Evolutionary conservation across 768 basidiomycete species (phyloP), one percentile per base, ranked within the genome.

Genomic region (Infundibulicybe gibba): DNA sequence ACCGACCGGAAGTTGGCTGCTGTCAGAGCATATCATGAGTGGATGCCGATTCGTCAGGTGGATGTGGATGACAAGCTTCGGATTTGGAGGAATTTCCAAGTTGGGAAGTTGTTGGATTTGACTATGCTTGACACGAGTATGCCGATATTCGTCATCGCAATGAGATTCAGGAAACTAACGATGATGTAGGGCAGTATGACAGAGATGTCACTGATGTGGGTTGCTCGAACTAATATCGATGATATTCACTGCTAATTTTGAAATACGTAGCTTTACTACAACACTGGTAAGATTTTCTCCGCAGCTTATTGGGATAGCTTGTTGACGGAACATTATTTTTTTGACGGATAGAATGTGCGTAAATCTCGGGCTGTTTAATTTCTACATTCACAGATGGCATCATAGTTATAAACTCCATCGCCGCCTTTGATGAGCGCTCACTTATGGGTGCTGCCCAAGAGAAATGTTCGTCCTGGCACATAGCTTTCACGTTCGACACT

Each of bases 61-160:
- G 71, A 71, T 35, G 68, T 71, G 1, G 70, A 71, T 43, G 78
- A 81, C 60, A 70, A 76, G 53, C 70, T 83, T n/a, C 68, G 79
- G 17, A 81, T 81, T 43, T 83, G 79, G 78, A 71, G 80, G 31
- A 80, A 78, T 54, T 81, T 83, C 64, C 75, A 80, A 62, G 72
- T 83, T 32, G 81, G 80, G 40, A 79, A 79, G 56, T 69, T 83
- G n/a, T 56, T 80, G 52, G 80, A 81, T 54, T 58, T 81, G 54
- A 75, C 78, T 10, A 79, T 83, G 78, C 67, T 83, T 14, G 81
- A 83, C 56, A 82, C 81, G 16, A 74, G 81, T 77, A 47, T 50
- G 68, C 30, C 8, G 25, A 25, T 25, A 9, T 16, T 32, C n/a
- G n/a, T n/a, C 16, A 31, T 38, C 13, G 12, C 12, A 6, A 39